These are phyloP conservation scores for Populus trichocarpa DNA, from an alignment of 441 rosid species.

Conservation along the genomic window DNA sequence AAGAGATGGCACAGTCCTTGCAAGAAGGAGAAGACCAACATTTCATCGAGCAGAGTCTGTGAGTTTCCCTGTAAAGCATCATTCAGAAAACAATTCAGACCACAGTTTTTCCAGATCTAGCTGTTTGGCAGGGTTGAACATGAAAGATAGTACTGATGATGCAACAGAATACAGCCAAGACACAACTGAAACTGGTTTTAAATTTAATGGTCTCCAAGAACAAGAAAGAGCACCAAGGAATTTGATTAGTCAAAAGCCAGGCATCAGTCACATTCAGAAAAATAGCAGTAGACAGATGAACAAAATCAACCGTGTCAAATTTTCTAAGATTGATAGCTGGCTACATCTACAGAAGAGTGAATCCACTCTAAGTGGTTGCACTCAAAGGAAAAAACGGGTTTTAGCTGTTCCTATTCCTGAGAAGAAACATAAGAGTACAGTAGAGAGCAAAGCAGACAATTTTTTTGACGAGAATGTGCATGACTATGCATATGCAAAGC, in stretches of 20 bases:
- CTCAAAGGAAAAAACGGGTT: slow-evolving; percentile 21
- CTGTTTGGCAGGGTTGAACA: slow-evolving; percentile 38
- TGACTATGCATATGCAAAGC: background rate
- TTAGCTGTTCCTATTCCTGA: background rate
- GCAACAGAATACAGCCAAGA: slow-evolving; percentile 62
- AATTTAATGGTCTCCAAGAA: slow-evolving; percentile 4
- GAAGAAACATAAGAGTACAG: background rate
- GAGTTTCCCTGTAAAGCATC: slow-evolving; percentile 42
- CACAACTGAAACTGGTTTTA: slow-evolving; percentile 46
- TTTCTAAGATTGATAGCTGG: slow-evolving; percentile 46
- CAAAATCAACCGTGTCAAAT: slow-evolving; percentile 19
- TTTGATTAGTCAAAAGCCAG: slow-evolving; percentile 8
- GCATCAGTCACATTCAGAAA: slow-evolving; percentile 19
- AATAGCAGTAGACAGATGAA: slow-evolving; percentile 15
- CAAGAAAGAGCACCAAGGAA: slow-evolving; percentile 21
- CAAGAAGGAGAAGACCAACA: slow-evolving; percentile 37
- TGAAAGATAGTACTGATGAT: slow-evolving; percentile 37
- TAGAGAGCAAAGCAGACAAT: background rate
- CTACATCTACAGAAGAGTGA: slow-evolving; percentile 36
- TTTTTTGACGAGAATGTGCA: background rate
- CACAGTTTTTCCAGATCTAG: slow-evolving; percentile 51
- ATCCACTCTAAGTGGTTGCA: slow-evolving; percentile 13
- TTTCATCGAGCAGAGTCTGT: slow-evolving; percentile 54
- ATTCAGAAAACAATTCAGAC: slow-evolving; percentile 43
- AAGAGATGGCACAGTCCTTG: slow-evolving; percentile 16